phyloP scores from a whole-genome alignment of 768 basidiomycete genomes.

The Clavaria fumosa region DNA sequence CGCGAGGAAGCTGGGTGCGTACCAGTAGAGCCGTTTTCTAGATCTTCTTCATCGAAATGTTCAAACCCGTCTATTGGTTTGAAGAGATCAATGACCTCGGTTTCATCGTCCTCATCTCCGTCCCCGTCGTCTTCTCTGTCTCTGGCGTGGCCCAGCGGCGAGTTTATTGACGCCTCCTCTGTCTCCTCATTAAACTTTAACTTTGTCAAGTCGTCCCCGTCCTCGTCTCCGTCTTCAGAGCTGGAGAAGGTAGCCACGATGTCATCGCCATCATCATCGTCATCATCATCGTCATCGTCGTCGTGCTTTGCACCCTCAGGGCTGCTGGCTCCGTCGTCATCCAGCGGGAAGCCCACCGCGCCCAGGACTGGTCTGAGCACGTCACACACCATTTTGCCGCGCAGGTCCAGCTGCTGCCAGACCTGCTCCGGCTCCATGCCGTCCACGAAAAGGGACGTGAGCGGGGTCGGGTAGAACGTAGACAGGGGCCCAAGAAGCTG shows the following conservation, averaged over 20 bases:
- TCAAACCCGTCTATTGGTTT: constrained; percentile 34
- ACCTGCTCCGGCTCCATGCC: constrained; percentile 77
- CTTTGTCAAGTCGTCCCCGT: constrained; percentile 17
- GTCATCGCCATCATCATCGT: constrained; percentile 14
- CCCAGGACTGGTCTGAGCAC: constrained; percentile 53
- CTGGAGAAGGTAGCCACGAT: constrained; percentile 21
- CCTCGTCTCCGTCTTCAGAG: constrained; percentile 15
- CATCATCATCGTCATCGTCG: constrained; percentile 19
- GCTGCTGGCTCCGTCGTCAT: constrained; percentile 16
- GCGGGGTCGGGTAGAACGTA: constrained; percentile 47
- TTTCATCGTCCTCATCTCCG: constrained; percentile 41
- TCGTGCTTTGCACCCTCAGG: constrained; percentile 21
- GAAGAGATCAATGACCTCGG: constrained; percentile 55
- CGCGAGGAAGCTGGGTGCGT: constrained; percentile 14
- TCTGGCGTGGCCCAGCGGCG: constrained; percentile 45
- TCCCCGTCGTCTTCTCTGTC: constrained; percentile 33
- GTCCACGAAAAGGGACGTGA: constrained; percentile 58
- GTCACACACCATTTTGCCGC: constrained; percentile 52
- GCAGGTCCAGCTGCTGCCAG: constrained; percentile 88
- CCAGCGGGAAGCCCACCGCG: constrained; percentile 27
- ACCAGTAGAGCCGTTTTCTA: constrained; percentile 28
- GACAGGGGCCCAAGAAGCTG: constrained; percentile 18
- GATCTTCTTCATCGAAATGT: constrained; percentile 29
- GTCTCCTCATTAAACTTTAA: constrained; percentile 60
- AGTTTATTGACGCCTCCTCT: constrained; percentile 46